Conservation (phyloP, 2,329 filamentous ascomycete species). For the Diplodia corticola region DNA sequence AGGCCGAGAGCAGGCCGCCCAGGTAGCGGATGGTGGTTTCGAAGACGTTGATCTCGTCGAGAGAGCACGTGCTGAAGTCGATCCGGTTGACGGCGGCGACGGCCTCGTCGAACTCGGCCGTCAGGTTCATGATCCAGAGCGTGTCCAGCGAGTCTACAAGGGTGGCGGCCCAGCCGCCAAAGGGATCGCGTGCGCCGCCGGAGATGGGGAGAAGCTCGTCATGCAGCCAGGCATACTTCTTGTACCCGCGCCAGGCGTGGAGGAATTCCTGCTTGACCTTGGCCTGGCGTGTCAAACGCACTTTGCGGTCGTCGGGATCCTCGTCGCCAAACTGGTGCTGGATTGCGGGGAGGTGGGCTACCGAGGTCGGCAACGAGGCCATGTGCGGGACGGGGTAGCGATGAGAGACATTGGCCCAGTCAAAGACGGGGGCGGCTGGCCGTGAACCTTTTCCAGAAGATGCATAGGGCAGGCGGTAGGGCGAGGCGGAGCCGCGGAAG, state of each 20-base stretch:
- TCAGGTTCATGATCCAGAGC: slow-evolving; percentile 52
- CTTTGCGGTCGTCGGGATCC: slow-evolving; percentile 28
- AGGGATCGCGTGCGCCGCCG: slow-evolving; percentile 41
- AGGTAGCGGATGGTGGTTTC: slow-evolving; percentile 51
- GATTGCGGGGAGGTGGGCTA: slow-evolving; percentile 40
- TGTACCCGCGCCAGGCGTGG: slow-evolving; percentile 48
- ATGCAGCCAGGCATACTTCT: slow-evolving; percentile 46
- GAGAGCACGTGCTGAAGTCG: slow-evolving; percentile 45
- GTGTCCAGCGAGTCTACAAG: slow-evolving; percentile 48
- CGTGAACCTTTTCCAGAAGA: neutral
- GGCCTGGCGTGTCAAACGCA: slow-evolving; percentile 37
- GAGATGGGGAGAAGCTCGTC: slow-evolving; percentile 49
- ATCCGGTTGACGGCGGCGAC: slow-evolving; percentile 47
- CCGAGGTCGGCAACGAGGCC: slow-evolving; percentile 40
- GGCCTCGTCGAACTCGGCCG: slow-evolving; percentile 50
- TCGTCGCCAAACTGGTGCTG: slow-evolving; percentile 45
- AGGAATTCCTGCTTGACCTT: slow-evolving; percentile 46
- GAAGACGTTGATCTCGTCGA: slow-evolving; percentile 50
- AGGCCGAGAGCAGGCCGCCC: slow-evolving; percentile 40
- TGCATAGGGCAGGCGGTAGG: neutral
- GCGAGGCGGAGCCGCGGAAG: neutral
- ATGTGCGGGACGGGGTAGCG: slow-evolving; percentile 42
- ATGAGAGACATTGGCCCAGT: slow-evolving; percentile 44
- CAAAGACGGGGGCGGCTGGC: slow-evolving; percentile 26
- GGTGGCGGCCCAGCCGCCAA: slow-evolving; percentile 52